A percentile compares a stretch with the other conserved stretches of the same genome.
phyloP scores from a whole-genome alignment of 2,329 filamentous ascomycete species.

The Phaeosphaeria sp. region DNA sequence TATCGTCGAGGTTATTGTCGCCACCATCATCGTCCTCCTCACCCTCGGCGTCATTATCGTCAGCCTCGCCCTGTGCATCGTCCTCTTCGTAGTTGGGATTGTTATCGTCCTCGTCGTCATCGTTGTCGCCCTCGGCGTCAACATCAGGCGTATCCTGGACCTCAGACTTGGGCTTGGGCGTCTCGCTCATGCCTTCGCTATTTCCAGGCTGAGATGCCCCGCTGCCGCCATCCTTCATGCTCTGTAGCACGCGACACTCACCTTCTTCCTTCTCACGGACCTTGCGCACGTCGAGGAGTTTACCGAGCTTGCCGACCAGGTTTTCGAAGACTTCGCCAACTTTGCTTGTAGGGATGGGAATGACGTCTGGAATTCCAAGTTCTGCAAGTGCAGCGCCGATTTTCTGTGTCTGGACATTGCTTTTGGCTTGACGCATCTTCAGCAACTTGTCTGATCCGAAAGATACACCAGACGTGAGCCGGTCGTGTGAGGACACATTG shows the following conservation, averaged over 20 bases:
- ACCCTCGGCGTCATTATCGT: slow-evolving; percentile 51
- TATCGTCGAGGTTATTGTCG: slow-evolving; percentile 26
- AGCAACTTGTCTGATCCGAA: slow-evolving; percentile 87
- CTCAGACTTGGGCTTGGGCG: slow-evolving; percentile 20
- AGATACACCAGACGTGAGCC: slow-evolving; percentile 82
- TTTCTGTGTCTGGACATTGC: slow-evolving; percentile 75
- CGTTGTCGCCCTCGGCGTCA: slow-evolving; percentile 26
- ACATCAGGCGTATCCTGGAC: slow-evolving; percentile 39
- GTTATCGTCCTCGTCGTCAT: slow-evolving; percentile 18
- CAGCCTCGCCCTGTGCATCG: slow-evolving; percentile 44
- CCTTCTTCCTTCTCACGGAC: slow-evolving; percentile 76
- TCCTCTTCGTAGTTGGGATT: slow-evolving; percentile 20
- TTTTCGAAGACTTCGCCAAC: slow-evolving; percentile 76
- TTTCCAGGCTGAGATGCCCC: slow-evolving; percentile 12
- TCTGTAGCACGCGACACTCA: slow-evolving; percentile 58
- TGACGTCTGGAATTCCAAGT: slow-evolving; percentile 72
- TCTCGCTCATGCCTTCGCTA: slow-evolving; percentile 16
- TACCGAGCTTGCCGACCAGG: slow-evolving; percentile 71
- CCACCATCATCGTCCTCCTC: slow-evolving; percentile 27
- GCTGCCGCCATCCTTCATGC: slow-evolving; percentile 44
- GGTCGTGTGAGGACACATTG: slow-evolving; percentile 85
- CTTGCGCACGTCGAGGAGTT: slow-evolving; percentile 76
- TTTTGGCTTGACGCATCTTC: slow-evolving; percentile 80
- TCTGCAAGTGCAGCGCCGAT: slow-evolving; percentile 76
- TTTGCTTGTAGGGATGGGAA: slow-evolving; percentile 76